Evolutionary conservation across 805 yeast species (phyloP), one percentile per base, ranked within the genome.

Genomic region (Barnettozyma botsteinii): DNA sequence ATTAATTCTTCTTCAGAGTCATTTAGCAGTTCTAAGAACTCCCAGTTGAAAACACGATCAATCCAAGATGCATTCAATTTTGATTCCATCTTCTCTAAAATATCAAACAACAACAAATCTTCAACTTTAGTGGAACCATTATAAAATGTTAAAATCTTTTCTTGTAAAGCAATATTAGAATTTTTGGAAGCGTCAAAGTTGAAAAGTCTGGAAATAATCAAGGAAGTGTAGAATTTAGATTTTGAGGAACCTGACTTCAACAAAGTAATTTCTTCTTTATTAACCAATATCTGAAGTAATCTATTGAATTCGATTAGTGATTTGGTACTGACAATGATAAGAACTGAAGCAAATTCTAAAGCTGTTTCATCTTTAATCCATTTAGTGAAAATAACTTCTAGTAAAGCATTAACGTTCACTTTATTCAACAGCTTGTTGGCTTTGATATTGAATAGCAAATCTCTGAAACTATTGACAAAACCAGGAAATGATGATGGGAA

Each of bases 11-110:
- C 48, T 21, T 73, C 79, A 19, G 59, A 61, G 31, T 62, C 66
- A 5, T 55, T 50, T 18, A 51, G 52, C 13, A 49, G 61, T 31
- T 57, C 74, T 56, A 67, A 28, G 37, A 81, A 71, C 37, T 83
- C 88, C 94, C 95, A 85, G 32, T 71, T 65, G 25, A 68, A 62
- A 5, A 84, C 77, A 27, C 66, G 57, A 37, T 68, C 68, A n/a
- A 82, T 66, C 94, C 95, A 87, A 7, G 87, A 75, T 5, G 59
- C 50, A 12, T 70, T 61, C 7, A 69, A 51, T 4, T 61, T 60
- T 0, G 74, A 52, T 58, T 91, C 98, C 26, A 87, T 65, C 11
- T 57, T 56, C 39, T 69, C 66, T 33, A 91, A 55, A 2, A 85
- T 61, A 4, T 63, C 57, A 39, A 83, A 73, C 21, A 91, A 53